Percentiles rank a stretch among this genome's conserved stretches.
Evolutionary conservation across 2,329 filamentous ascomycete genomes (phyloP).

Genomic region (Diaporthe sp.): DNA sequence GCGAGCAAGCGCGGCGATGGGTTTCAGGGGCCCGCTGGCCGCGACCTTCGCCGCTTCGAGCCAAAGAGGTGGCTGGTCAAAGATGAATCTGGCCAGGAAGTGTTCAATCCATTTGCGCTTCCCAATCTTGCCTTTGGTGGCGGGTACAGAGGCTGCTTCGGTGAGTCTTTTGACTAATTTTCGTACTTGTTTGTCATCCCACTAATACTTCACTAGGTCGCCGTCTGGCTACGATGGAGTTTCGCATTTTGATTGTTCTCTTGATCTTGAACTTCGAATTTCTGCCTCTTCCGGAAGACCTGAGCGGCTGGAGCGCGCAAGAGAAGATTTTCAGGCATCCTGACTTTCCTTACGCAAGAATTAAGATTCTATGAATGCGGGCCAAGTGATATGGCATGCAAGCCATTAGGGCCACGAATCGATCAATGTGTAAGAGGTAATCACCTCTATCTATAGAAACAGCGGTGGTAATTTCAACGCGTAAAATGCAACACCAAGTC

Average conservation of each 20-base stretch:
- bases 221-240: constrained; percentile 2
- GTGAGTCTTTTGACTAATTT: constrained; percentile 46
- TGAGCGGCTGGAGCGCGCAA: not conserved
- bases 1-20: constrained; percentile 39
- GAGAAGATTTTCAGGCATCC: constrained; percentile 30
- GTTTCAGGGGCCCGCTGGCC: constrained; percentile 46
- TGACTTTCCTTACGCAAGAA: not conserved
- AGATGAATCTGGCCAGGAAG: constrained; percentile 41
- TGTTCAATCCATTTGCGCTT: constrained; percentile 48
- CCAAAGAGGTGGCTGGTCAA: constrained; percentile 52
- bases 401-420: not conserved
- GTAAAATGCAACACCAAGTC: too few species aligned
- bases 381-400: not conserved
- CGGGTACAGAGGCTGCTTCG: constrained; percentile 50
- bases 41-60: constrained; percentile 44
- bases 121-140: constrained; percentile 48
- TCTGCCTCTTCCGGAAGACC: constrained; percentile 25
- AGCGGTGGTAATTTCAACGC: not conserved
- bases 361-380: not conserved
- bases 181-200: constrained; percentile 36
- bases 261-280: constrained; percentile 33
- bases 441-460: not conserved
- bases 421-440: not conserved
- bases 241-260: constrained; percentile 16
- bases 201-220: not conserved